Evolutionary conservation across 148 eudicot species (phyloP).

Genomic region (Euryodendron excelsum): DNA sequence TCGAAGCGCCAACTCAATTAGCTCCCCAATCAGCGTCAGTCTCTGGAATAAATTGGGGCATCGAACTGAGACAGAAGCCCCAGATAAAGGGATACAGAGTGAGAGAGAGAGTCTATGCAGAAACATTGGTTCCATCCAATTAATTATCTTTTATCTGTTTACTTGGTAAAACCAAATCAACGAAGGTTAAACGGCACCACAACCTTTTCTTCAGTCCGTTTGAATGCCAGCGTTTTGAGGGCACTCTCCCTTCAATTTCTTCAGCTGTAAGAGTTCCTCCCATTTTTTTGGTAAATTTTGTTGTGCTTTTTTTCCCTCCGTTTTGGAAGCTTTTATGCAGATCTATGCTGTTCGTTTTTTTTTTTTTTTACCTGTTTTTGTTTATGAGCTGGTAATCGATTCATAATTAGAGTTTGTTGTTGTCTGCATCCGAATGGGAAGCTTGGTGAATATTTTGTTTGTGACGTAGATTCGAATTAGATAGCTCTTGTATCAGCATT

Average conservation of each 20-base stretch:
- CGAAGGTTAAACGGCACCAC: neutral
- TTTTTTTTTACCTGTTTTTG: neutral
- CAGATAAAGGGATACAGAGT: no score
- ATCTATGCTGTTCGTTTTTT: neutral
- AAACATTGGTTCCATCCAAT: neutral
- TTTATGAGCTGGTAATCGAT: neutral
- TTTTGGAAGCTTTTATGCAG: neutral
- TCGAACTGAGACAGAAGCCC: no score
- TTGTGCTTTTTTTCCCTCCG: neutral
- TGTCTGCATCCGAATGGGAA: no score
- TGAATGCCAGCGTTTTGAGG: neutral
- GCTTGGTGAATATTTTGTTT: neutral
- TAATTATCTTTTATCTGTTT: neutral
- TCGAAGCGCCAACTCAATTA: no score
- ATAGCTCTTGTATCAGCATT: neutral
- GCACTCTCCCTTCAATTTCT: neutral
- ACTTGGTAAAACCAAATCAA: constrained; percentile 1
- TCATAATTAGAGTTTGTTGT: neutral
- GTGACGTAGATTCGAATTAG: neutral
- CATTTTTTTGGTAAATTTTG: neutral
- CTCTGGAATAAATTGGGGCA: no score
- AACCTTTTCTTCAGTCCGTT: neutral
- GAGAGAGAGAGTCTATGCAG: no score
- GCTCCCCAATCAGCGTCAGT: no score
- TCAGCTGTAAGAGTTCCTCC: constrained; percentile 4